Conservation (phyloP, 257 asterid genomes). For the Fraxinus excelsior region DNA sequence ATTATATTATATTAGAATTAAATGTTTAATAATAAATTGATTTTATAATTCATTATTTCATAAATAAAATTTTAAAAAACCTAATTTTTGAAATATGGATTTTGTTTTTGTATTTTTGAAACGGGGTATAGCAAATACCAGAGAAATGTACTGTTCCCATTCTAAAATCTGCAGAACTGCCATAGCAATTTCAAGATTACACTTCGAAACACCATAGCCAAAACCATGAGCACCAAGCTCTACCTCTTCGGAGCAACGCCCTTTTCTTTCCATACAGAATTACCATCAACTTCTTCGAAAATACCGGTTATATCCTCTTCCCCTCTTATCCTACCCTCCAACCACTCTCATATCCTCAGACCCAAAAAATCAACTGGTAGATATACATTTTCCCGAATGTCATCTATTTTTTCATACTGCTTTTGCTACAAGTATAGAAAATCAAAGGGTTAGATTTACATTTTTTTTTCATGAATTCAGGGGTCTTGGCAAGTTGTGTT, state of each 20-base stretch:
- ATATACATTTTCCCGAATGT: constrained; percentile 21
- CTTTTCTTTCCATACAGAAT: constrained; percentile 42
- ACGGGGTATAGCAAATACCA: too few species aligned
- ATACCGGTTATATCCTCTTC: constrained; percentile 19
- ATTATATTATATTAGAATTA: too few species aligned
- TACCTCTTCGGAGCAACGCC: constrained; percentile 41
- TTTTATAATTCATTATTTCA: too few species aligned
- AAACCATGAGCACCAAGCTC: constrained; percentile 33
- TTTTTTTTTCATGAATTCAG: constrained; percentile 25
- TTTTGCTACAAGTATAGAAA: background rate
- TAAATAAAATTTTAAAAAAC: too few species aligned
- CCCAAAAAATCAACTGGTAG: constrained; percentile 28
- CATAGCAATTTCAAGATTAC: background rate
- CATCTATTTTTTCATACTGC: background rate
- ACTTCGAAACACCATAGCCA: background rate
- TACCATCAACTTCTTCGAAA: constrained; percentile 36
- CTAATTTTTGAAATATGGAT: too few species aligned
- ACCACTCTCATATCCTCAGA: constrained; percentile 26
- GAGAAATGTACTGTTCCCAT: too few species aligned
- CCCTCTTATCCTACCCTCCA: constrained; percentile 13
- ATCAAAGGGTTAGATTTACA: background rate
- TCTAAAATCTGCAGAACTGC: background rate
- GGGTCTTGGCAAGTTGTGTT: constrained; percentile 31
- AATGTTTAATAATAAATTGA: too few species aligned
- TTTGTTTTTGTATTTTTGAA: too few species aligned